Percentiles rank a stretch among this genome's conserved stretches.
These are phyloP conservation scores for Eimeria zaria DNA, from an alignment of 169 alveolate species.

Conservation along the genomic window DNA sequence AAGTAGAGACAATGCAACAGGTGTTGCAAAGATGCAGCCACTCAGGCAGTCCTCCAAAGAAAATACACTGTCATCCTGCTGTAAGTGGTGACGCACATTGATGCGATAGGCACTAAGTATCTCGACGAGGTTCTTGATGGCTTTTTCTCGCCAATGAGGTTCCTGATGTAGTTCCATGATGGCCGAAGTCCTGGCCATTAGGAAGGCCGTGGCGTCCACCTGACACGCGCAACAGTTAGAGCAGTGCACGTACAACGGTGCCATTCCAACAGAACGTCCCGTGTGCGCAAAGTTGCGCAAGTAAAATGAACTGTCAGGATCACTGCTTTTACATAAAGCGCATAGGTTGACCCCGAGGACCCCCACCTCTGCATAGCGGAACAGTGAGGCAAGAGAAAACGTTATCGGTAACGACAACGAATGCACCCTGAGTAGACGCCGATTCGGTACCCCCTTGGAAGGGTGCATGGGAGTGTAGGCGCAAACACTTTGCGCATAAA, in stretches of 20 bases:
- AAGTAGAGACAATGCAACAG: neutral
- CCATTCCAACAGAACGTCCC: neutral
- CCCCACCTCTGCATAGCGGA: constrained; percentile 84
- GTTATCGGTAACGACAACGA: constrained; percentile 79
- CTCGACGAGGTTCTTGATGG: constrained; percentile 73
- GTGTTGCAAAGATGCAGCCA: neutral
- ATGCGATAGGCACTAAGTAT: constrained; percentile 78
- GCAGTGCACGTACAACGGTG: neutral
- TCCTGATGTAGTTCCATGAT: constrained; percentile 81
- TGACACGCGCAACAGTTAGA: neutral
- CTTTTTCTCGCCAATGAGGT: constrained; percentile 71
- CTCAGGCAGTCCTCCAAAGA: neutral
- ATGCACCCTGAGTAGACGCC: constrained; percentile 79
- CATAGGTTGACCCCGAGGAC: neutral
- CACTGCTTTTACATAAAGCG: neutral
- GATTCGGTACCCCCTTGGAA: constrained; percentile 52
- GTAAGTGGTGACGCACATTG: neutral
- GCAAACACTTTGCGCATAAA: constrained; percentile 88
- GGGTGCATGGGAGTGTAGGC: constrained; percentile 84
- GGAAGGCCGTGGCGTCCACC: constrained; percentile 79
- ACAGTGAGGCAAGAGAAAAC: constrained; percentile 81
- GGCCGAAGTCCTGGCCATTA: constrained; percentile 76
- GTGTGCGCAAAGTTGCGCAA: neutral
- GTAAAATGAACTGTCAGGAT: neutral
- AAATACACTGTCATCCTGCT: neutral